Base-by-base conservation (phyloP, 345 rosid species). In the Euphorbia pulcherrima region DNA sequence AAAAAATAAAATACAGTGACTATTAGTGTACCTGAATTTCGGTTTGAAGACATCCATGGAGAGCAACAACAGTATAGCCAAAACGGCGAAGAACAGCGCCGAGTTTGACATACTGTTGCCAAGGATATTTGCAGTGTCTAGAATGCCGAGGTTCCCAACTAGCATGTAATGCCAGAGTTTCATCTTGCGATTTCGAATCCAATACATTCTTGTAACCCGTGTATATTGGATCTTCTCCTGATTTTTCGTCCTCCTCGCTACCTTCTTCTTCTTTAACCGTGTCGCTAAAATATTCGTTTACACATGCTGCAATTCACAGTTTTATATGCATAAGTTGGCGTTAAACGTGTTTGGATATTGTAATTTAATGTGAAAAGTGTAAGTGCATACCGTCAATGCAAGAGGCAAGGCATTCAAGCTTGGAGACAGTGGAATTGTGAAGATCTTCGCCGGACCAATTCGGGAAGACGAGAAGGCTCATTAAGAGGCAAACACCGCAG, bases 391-490 rank as follows among this genome's bases (percentile, higher is more conserved):
- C 96, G 81, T 89, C 87, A 4, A 90, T 87, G 30, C 86, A 87
- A 37, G 73, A 81, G 17, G 91, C 92, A 1, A 90, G 87, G 29
- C 88, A 90, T 84, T 85, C 87, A 35, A 93, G 86, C 81, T 89
- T 93, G 70, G 58, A 73, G 0, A 80, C 85, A 2, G 96, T 89
- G 68, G 86, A 78, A 39, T 81, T 85, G 39, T 93, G 97, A 28
- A 93, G 90, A 75, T 88, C 91, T 75, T 88, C 89, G 14, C 96
- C 91, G 0, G 99, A 90, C 99, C 97, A 94, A 73, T 65, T 84
- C 0, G 97, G 99, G 58, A 87, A 84, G 39, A 91, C 62, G 20
- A 94, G 11, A 60, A 90, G 83, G 51, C 84, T 81, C 92, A 83
- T 87, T 80, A 86, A 79, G 20, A 94, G 90, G 74, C 96, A 89